phyloP scores from a whole-genome alignment of 2,329 filamentous ascomycete species.

The Camillea tinctor region DNA sequence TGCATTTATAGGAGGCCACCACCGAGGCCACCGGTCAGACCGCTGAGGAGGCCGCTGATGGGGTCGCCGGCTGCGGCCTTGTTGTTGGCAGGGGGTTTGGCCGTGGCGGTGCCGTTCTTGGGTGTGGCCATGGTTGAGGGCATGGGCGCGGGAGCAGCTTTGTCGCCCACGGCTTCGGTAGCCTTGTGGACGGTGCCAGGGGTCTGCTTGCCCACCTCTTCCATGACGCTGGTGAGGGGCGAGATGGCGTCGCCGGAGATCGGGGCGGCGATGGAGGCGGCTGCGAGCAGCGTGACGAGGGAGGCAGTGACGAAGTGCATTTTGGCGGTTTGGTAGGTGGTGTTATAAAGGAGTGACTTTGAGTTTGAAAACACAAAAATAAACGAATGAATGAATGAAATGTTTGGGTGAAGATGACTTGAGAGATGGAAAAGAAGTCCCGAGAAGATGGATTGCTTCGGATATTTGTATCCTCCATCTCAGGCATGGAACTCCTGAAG shows the following conservation, averaged over 20 bases:
- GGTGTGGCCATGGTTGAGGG: not conserved
- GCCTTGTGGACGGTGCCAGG: slow-evolving; percentile 4
- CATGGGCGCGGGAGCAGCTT: slow-evolving; percentile 4
- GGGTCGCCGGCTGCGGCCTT: not conserved
- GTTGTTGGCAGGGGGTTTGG: not conserved
- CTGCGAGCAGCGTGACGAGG: not conserved
- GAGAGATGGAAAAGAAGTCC: not conserved
- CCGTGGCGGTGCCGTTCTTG: not conserved
- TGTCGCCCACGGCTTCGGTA: not conserved
- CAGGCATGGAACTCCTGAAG: not conserved
- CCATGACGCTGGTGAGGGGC: slow-evolving; percentile 10
- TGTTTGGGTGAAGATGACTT: not conserved
- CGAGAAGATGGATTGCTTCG: not conserved
- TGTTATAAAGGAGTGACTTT: not conserved
- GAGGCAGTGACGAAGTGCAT: not conserved
- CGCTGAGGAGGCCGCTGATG: slow-evolving; percentile 1
- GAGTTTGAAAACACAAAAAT: not conserved
- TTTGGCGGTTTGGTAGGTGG: not conserved
- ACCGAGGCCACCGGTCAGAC: slow-evolving; percentile 12
- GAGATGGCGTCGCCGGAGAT: not conserved
- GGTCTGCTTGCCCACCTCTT: slow-evolving; percentile 10
- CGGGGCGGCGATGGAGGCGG: not conserved
- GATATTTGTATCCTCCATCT: not conserved
- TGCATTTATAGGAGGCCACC: not conserved
- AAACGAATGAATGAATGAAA: not conserved